Percentiles rank a stretch among this genome's conserved stretches.
phyloP scores from a whole-genome alignment of 495 filamentous ascomycete genomes.

The Penicillium paxilli region DNA sequence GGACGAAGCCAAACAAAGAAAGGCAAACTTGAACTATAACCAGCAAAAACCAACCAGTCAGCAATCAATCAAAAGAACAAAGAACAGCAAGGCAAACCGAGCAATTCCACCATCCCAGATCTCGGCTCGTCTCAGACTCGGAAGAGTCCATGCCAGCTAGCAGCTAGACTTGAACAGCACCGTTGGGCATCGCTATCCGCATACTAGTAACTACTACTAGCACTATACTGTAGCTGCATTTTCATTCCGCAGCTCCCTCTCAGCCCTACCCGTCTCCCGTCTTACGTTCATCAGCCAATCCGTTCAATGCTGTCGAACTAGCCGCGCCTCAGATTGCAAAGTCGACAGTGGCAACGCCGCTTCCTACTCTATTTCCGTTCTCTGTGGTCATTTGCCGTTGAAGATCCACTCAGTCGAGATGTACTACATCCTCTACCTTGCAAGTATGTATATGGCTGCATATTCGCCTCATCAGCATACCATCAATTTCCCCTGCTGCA shows the following conservation, averaged over 20 bases:
- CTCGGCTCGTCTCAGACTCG: not conserved
- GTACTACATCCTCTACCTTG: constrained; percentile 72
- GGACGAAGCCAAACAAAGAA: not conserved
- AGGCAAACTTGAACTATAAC: not conserved
- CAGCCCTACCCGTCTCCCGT: constrained; percentile 22
- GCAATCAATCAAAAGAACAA: not conserved
- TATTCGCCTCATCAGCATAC: not conserved
- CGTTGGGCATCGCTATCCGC: constrained; percentile 6
- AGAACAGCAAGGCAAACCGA: not conserved
- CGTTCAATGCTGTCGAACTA: constrained; percentile 34
- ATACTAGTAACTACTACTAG: constrained; percentile 20
- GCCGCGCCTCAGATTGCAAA: constrained; percentile 24
- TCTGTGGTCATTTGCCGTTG: not conserved
- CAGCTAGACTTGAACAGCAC: not conserved
- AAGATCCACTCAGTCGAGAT: constrained; percentile 30
- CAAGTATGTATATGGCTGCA: constrained; percentile 51
- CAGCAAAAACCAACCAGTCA: not conserved
- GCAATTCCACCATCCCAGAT: not conserved
- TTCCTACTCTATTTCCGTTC: constrained; percentile 18
- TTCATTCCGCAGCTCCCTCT: constrained; percentile 8
- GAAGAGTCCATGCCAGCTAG: too few relatives aligned
- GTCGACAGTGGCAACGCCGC: constrained; percentile 22
- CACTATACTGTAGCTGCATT: constrained; percentile 19
- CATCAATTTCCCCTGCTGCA: not conserved
- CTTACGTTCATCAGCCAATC: constrained; percentile 16